Conservation (phyloP, 495 filamentous ascomycete genomes). For the Aspergillus ostianus region DNA sequence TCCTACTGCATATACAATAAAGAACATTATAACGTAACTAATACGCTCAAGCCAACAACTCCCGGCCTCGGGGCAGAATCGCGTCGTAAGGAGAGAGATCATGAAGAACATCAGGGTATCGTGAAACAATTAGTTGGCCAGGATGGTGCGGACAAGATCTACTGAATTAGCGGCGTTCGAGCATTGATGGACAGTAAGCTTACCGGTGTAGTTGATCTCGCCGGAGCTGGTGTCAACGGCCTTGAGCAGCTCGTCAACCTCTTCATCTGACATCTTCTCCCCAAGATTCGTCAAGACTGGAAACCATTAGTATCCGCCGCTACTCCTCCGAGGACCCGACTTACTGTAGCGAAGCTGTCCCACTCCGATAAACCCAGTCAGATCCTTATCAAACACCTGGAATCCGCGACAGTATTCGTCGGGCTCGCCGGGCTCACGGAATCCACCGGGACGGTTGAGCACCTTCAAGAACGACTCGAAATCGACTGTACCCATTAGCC, state of each 20-base stretch:
- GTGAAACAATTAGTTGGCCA: conserved; percentile 71
- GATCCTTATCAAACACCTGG: conserved; percentile 99
- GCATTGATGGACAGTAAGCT: conserved; percentile 14
- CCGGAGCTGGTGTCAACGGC: conserved; percentile 90
- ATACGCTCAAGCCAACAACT: conserved; percentile 2
- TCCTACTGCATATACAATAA: conserved; percentile 14
- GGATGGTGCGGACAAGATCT: conserved; percentile 93
- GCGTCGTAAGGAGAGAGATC: conserved; percentile 13
- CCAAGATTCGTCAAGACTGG: conserved; percentile 90
- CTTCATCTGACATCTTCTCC: conserved; percentile 98
- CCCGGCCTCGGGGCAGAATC: conserved; percentile 1
- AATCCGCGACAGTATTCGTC: conserved; percentile 98
- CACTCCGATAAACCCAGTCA: conserved; percentile 95
- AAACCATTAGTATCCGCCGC: not conserved
- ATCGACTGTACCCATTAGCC: conserved; percentile 63
- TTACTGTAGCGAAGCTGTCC: conserved; percentile 89
- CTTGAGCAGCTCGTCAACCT: conserved; percentile 97
- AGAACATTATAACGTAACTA: conserved; percentile 5
- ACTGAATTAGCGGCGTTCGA: conserved; percentile 3
- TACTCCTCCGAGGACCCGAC: conserved; percentile 15
- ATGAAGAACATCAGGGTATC: conserved; percentile 21
- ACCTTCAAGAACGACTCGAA: conserved; percentile 95
- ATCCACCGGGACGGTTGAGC: conserved; percentile 94
- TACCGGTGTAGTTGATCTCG: conserved; percentile 95
- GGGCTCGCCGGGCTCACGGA: conserved; percentile 95